These are phyloP conservation scores for Penicillium sp. DNA, from an alignment of 2,329 filamentous ascomycete genomes.

Conservation along the genomic window DNA sequence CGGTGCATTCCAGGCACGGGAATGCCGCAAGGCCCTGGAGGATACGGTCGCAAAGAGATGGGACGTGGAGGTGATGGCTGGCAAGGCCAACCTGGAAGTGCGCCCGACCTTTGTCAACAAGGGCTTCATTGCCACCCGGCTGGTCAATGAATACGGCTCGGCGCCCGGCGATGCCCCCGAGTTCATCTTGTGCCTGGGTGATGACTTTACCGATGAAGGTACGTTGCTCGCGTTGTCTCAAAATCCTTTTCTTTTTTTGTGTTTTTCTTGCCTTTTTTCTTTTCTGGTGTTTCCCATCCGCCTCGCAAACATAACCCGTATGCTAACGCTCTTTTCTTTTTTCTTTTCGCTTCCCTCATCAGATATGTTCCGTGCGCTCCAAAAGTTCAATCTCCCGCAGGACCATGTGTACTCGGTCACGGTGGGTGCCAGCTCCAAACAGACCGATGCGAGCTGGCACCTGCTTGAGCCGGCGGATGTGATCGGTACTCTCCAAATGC, in stretches of 20 bases:
- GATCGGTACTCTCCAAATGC: slow-evolving; percentile 56
- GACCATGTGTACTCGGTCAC: slow-evolving; percentile 83
- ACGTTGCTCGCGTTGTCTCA: slow-evolving; percentile 26
- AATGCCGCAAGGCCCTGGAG: slow-evolving; percentile 78
- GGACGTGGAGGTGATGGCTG: slow-evolving; percentile 93
- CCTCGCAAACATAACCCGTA: too few relatives aligned
- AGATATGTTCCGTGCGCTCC: slow-evolving; percentile 79
- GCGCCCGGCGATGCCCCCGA: slow-evolving; percentile 58
- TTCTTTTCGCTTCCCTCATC: slow-evolving; percentile 3
- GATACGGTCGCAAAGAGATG: slow-evolving; percentile 68
- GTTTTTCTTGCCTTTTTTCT: too few relatives aligned
- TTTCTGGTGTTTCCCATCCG: too few relatives aligned
- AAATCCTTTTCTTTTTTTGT: too few relatives aligned
- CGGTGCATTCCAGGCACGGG: slow-evolving; percentile 69
- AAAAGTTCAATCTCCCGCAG: slow-evolving; percentile 50
- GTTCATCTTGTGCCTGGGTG: slow-evolving; percentile 85
- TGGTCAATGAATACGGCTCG: slow-evolving; percentile 66
- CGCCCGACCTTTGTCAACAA: slow-evolving; percentile 98
- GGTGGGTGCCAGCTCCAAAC: slow-evolving; percentile 85
- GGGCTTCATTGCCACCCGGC: slow-evolving; percentile 82
- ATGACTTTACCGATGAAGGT: slow-evolving; percentile 98
- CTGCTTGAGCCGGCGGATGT: slow-evolving; percentile 84
- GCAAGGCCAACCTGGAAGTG: slow-evolving; percentile 95
- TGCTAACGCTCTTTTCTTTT: too few relatives aligned
- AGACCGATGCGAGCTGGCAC: slow-evolving; percentile 85